Base-by-base conservation (phyloP, 2,329 filamentous ascomycete species). In the Arthrobotrys conoides region DNA sequence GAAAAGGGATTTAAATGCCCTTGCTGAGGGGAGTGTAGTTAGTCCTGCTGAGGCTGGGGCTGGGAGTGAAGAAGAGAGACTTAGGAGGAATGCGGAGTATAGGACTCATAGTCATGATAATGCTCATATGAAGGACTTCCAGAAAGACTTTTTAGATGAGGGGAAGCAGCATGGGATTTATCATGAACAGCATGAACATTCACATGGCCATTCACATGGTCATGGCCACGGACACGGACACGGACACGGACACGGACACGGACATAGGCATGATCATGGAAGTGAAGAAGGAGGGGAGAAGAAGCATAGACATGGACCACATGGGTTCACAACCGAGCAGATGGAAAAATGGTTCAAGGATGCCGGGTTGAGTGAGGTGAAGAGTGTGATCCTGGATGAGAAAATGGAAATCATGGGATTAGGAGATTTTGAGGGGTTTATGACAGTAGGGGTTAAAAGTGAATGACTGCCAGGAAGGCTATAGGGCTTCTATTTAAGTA, bases 81-180 rank as follows among this genome's bases (percentile, higher is more conserved):
- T 46, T 38, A 63, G 20, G 41, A 24, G 44, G 51, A 78, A 78
- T 48, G 75, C 46, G 33, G 75, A 78, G 63, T 78, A 78, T 67
- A 72, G 68, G 44, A 0, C 14, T 6, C 61, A 41, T 22, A 78
- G 75, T 36, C 75, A 78, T 41, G 75, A 78, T 78, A 78, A 72
- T 18, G 63, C 61, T 1, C 68, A 72, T 44, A 12, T 78, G 8
- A 16, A 63, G 27, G 64, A 69, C 2, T 24, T 51, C 1, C 36
- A 38, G n/a, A 36, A 36, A 18, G 67, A 44, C 22, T 59, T 51
- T 20, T 22, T 41, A 20, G 24, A 46, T 30, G 10, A 30, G 5
- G 65, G 65, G n/a, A 30, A 24, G 12, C 48, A 48, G 12, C 22
- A 61, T 5, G 65, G 53, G 22, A 30, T 65, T 51, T 64, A 65